These are phyloP conservation scores for Colletotrichum liaoningense DNA, from an alignment of 2,329 filamentous ascomycete species.

Conservation along the genomic window DNA sequence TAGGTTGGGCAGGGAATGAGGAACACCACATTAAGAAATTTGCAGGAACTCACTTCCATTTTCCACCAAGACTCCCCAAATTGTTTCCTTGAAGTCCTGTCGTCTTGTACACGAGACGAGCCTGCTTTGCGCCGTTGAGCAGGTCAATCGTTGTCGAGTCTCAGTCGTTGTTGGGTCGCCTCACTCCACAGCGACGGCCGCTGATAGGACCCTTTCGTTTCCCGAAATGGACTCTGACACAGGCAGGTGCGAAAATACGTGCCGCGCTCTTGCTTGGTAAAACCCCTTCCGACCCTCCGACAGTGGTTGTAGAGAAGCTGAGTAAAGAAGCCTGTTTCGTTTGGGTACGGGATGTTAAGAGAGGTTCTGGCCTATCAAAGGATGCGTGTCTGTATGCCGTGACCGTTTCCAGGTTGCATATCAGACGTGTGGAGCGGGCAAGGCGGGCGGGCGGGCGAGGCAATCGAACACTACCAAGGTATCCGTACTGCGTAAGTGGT, in stretches of 20 bases:
- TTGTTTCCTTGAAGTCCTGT: neutral
- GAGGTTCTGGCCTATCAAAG: constrained; percentile 19
- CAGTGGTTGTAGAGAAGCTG: neutral
- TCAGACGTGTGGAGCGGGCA: constrained; percentile 26
- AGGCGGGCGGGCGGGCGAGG: constrained; percentile 21
- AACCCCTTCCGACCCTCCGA: neutral
- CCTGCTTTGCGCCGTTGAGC: neutral
- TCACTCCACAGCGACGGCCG: neutral
- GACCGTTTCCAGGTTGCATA: neutral
- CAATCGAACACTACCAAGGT: constrained; percentile 15
- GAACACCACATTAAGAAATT: constrained; percentile 6
- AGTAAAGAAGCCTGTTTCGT: neutral
- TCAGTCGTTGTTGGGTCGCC: neutral
- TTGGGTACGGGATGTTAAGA: neutral
- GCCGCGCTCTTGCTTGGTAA: neutral
- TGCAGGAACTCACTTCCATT: constrained; percentile 28
- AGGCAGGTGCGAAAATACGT: neutral
- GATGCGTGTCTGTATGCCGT: constrained; percentile 7
- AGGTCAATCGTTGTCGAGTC: neutral
- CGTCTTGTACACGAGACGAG: neutral
- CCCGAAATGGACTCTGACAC: neutral
- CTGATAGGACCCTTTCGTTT: neutral
- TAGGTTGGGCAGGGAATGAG: neutral
- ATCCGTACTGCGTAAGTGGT: neutral
- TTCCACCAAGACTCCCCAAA: neutral